Base-by-base conservation (phyloP, 345 rosid genomes). In the Balakata baccata region DNA sequence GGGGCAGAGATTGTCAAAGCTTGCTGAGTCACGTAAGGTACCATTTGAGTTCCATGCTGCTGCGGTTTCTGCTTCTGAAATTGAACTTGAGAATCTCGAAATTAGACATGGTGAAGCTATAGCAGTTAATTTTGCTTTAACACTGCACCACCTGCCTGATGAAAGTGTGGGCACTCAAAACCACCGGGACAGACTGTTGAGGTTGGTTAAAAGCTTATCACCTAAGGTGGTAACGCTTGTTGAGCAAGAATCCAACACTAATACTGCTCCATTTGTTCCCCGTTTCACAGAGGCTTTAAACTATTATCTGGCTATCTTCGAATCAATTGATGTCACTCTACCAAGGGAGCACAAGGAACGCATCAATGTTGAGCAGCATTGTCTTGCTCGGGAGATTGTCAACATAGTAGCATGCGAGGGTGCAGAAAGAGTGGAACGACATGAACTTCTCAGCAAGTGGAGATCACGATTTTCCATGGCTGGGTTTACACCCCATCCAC, bases 351-450 rank as follows among this genome's bases (percentile, higher is more conserved):
- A 87, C 86, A 94, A 84, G 88, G 96, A 92, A 64, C 84, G 99
- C 66, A 81, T 94, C 80, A 87, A 83, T 6, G 89, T 90, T 0
- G 99, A 94, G 85, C 99, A 94, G 81, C 99, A 94, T 75, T 92
- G 99, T 72, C 90, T 94, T 60, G 99, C 99, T 53, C 82, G 99
- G 62, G 99, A 94, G 71, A 78, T 94, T 13, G 99, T 94, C 83
- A 94, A 94, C 85, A 80, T 94, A 41, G 80, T 92, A 73, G 98
- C 98, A 23, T 90, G 99, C 0, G 99, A 92, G 77, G 99, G 99
- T 54, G 72, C 82, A 13, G 99, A 94, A 66, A 90, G 98, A 77
- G 92, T 90, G 23, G 99, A 94, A 82, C 87, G 99, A 14, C 98
- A 92, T 1, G 99, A 94, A 81, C 89, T 72, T 18, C 64, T 90